Conservation (phyloP, 1,284 basidiomycete genomes). For the Earliella scabrosa region DNA sequence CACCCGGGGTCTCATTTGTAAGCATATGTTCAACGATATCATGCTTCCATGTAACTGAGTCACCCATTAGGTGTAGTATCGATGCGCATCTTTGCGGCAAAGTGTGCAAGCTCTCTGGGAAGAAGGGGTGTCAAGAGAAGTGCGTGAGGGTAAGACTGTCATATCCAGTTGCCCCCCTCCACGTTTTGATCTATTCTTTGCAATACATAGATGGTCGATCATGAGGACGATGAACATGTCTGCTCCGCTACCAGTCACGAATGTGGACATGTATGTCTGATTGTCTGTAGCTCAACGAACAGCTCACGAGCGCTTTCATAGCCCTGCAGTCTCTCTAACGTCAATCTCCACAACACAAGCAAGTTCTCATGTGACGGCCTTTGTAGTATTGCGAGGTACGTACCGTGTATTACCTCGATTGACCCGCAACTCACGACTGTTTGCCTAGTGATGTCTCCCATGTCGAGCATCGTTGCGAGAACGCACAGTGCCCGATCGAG, state of each 20-base stretch:
- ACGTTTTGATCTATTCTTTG: too few relatives aligned
- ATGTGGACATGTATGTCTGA: constrained; percentile 56
- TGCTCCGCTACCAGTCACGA: constrained; percentile 57
- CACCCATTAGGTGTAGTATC: constrained; percentile 47
- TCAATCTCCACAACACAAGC: constrained; percentile 37
- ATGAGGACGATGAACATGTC: constrained; percentile 50
- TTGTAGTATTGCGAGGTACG: constrained; percentile 50
- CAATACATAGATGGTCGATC: constrained; percentile 43
- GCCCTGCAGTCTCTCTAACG: constrained; percentile 48
- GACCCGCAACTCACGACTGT: neutral
- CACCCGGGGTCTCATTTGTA: constrained; percentile 43
- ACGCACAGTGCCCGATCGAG: constrained; percentile 53
- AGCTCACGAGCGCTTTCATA: constrained; percentile 26
- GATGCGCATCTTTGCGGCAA: constrained; percentile 56
- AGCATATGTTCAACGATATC: neutral
- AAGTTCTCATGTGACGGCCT: constrained; percentile 45
- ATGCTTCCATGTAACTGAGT: neutral
- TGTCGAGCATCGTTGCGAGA: constrained; percentile 50
- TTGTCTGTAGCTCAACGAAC: neutral
- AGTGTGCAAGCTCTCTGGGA: constrained; percentile 45
- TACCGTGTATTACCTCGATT: neutral
- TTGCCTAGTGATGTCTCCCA: constrained; percentile 51
- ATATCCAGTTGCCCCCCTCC: too few relatives aligned
- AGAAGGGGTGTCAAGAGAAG: constrained; percentile 48
- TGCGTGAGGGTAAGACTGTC: constrained; percentile 50